phyloP scores from a whole-genome alignment of 768 basidiomycete genomes.

The Suillus variegatus region DNA sequence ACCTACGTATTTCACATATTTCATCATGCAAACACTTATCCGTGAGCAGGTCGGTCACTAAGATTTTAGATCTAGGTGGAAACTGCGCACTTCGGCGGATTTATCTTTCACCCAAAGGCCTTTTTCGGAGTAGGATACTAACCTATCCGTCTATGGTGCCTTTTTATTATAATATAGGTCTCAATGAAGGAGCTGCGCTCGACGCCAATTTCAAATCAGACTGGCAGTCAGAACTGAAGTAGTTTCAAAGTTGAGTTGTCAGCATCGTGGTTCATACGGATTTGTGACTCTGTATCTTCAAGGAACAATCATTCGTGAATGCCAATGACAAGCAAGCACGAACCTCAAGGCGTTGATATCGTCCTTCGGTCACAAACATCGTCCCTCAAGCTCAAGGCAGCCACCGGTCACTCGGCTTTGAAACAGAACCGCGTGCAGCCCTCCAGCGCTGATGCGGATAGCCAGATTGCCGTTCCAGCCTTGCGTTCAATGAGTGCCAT shows the following conservation, averaged over 20 bases:
- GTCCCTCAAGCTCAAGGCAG: background rate
- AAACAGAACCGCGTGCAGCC: background rate
- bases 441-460: background rate
- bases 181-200: background rate
- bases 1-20: background rate
- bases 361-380: background rate
- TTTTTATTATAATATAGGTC: background rate
- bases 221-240: background rate
- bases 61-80: background rate
- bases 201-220: background rate
- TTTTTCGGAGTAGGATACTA: background rate
- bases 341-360: background rate
- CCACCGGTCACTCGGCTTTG: background rate
- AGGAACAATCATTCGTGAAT: background rate
- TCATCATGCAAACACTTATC: background rate
- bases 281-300: background rate
- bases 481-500: slow-evolving; percentile 42
- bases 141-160: background rate
- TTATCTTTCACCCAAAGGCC: background rate
- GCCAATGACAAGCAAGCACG: background rate
- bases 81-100: background rate
- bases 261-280: too few relatives aligned
- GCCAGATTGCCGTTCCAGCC: slow-evolving; percentile 21
- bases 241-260: background rate
- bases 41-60: background rate